Evolutionary conservation across 768 basidiomycete species (phyloP).

Genomic region (Tubosaeta brunneosetosa): DNA sequence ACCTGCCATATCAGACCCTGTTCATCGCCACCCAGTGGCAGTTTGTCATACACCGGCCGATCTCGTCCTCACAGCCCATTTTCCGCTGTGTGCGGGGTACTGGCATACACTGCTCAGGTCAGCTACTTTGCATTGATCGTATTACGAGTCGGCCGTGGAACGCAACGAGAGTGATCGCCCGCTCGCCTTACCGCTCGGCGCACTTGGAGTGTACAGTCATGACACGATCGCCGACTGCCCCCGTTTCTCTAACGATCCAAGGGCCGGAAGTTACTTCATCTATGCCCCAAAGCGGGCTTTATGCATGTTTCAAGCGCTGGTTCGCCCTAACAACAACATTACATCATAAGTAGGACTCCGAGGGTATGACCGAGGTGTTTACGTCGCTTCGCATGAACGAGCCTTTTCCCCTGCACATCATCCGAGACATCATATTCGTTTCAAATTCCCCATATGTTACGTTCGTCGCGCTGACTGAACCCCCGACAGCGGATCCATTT

Average conservation of each 20-base stretch:
- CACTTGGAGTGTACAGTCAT: neutral
- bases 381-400: neutral
- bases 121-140: slow-evolving; percentile 25
- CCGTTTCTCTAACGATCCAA: neutral
- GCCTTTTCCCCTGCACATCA: neutral
- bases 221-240: neutral
- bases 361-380: neutral
- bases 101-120: slow-evolving; percentile 31
- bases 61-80: slow-evolving; percentile 24
- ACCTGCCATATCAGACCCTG: neutral
- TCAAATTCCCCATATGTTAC: neutral
- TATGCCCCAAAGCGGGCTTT: neutral
- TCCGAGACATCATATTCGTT: neutral
- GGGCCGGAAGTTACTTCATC: neutral
- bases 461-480: neutral
- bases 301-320: neutral
- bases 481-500: neutral
- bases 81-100: slow-evolving; percentile 32
- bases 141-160: slow-evolving; percentile 4
- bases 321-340: neutral
- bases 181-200: neutral
- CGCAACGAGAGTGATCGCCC: too few species aligned
- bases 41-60: slow-evolving; percentile 21
- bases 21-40: neutral
- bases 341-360: neutral